Conservation (phyloP, 768 basidiomycete genomes). For the Termitomyces sp. region DNA sequence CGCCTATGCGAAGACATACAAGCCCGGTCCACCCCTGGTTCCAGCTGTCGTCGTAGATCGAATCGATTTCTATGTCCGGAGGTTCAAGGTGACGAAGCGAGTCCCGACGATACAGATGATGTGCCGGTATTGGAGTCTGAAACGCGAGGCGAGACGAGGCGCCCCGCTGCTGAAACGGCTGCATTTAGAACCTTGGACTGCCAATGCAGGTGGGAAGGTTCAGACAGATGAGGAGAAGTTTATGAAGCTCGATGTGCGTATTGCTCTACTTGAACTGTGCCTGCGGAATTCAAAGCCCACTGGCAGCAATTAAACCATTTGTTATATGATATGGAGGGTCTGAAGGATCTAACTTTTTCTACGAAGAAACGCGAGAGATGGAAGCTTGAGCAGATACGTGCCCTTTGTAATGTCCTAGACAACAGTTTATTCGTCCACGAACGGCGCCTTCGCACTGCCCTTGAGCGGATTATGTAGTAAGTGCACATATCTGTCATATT, state of each 20-base stretch:
- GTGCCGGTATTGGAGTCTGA: conserved; percentile 96
- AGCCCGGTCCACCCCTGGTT: conserved; percentile 88
- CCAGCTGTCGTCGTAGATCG: conserved; percentile 80
- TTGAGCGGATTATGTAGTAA: conserved; percentile 70
- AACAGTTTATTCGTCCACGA: conserved; percentile 64
- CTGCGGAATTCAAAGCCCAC: not conserved
- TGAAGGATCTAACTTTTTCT: conserved; percentile 61
- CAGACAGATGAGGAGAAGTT: conserved; percentile 81
- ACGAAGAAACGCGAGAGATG: conserved; percentile 75
- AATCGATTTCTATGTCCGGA: conserved; percentile 68
- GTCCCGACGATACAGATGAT: conserved; percentile 68
- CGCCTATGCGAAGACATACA: conserved; percentile 89
- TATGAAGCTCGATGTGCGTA: conserved; percentile 73
- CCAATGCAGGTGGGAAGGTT: conserved; percentile 52
- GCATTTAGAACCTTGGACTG: conserved; percentile 98
- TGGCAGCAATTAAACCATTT: conserved; percentile 52
- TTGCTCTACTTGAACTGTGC: not conserved
- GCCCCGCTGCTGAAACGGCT: conserved; percentile 90
- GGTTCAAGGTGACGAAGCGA: conserved; percentile 70
- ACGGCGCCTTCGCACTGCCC: conserved; percentile 49
- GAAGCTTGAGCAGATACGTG: conserved; percentile 66
- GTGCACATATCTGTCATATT: conserved; percentile 17
- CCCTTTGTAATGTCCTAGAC: conserved; percentile 62
- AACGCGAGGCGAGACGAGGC: conserved; percentile 87
- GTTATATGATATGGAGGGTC: conserved; percentile 69